Evolutionary conservation across 2,329 filamentous ascomycete genomes (phyloP), one percentile per base, ranked within the genome.

Genomic region (Talaromyces sp.): DNA sequence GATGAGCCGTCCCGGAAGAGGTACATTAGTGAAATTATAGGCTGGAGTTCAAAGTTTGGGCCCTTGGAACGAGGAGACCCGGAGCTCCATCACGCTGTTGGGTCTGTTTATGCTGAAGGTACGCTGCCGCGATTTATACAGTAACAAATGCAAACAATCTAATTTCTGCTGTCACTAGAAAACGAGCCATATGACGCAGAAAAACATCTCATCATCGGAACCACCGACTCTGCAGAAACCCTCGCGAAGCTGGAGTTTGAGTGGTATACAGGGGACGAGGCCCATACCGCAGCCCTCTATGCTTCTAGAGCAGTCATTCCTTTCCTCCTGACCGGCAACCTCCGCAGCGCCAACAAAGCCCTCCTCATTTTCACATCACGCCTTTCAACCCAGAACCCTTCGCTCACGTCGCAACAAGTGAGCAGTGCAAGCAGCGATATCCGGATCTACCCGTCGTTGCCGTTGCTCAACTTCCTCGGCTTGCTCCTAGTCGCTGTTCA

Each of bases 111-210:
- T 73, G 93, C 93, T n/a, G 89, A 96, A 70, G 83, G 84, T 85
- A 74, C 21, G 70, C 67, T 52, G 10, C 27, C 5, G 19, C 4
- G 17, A 17, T 52, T 54, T 35, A 49, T 38, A 27, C 52, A n/a
- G 49, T 49, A 35, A 29, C 3, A 2, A 17, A 27, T 31, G 10
- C 14, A 29, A 52, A 29, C 49, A 17, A 52, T 29, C 19, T 54
- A 21, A 24, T 69, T 65, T 69, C 38, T 38, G 58, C 62, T 46
- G 24, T 52, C 26, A 2, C 50, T 64, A 86, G 93, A 97, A 68
- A 89, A 93, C 75, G 91, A 97, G 63, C 85, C 89, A 27, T 96
- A 96, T 80, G 93, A 97, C 62, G 95, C 96, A 14, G 96, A 99
- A 77, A 85, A 87, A 67, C 95, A 99, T 75, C 82, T 99, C 59